These are phyloP conservation scores for Hypoxylon subgilvum DNA, from an alignment of 495 filamentous ascomycete species.

Conservation along the genomic window DNA sequence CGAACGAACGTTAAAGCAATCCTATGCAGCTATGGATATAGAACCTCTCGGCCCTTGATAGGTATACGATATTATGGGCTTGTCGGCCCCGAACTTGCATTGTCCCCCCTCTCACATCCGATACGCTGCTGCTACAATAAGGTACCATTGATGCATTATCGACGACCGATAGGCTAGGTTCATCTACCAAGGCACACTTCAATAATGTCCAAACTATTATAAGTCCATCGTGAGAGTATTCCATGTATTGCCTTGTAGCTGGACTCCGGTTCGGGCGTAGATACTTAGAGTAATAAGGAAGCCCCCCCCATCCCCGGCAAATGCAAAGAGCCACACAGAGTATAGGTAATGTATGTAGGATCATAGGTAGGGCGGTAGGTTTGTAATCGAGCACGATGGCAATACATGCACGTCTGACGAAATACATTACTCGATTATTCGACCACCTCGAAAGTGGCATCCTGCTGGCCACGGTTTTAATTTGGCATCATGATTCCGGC, in stretches of 20 bases:
- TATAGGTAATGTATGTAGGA: background rate
- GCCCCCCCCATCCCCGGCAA: slow-evolving; percentile 20
- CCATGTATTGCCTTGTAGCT: slow-evolving; percentile 29
- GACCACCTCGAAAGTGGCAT: slow-evolving; percentile 34
- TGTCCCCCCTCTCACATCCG: slow-evolving; percentile 22
- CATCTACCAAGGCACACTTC: slow-evolving; percentile 17
- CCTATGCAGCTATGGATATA: slow-evolving; percentile 8
- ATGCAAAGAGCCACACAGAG: slow-evolving; percentile 26
- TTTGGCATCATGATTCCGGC: slow-evolving; percentile 29
- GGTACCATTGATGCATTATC: slow-evolving; percentile 20
- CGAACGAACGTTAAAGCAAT: too few species aligned
- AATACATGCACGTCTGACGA: slow-evolving; percentile 34
- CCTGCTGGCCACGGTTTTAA: slow-evolving; percentile 17
- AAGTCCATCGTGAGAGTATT: slow-evolving; percentile 7
- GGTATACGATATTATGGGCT: slow-evolving; percentile 3
- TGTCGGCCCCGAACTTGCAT: slow-evolving; percentile 21
- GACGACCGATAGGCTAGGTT: slow-evolving; percentile 14
- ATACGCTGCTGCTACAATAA: slow-evolving; percentile 10
- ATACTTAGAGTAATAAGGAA: slow-evolving; percentile 7
- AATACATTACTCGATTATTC: slow-evolving; percentile 33
- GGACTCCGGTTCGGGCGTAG: slow-evolving; percentile 18
- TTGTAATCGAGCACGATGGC: slow-evolving; percentile 23
- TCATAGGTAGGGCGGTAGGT: slow-evolving; percentile 1
- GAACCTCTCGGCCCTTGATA: background rate
- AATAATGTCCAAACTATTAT: slow-evolving; percentile 11